Conservation (phyloP, 1,284 basidiomycete species). For the Ganoderma resinaceum region DNA sequence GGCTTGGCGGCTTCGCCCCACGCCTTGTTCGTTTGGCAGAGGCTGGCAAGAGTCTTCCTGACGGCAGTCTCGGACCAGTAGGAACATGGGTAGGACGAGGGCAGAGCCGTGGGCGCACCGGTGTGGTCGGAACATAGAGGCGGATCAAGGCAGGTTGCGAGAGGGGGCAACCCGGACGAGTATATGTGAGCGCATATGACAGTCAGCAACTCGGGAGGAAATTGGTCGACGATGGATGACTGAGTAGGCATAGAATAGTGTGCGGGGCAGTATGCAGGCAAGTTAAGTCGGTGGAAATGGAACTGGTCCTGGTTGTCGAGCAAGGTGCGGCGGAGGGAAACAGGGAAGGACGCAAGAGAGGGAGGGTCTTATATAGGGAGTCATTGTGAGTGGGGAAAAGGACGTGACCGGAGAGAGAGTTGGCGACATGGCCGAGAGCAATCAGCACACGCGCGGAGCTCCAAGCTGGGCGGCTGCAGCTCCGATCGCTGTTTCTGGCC, state of each 20-base stretch:
- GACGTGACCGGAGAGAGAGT: slow-evolving; percentile 21
- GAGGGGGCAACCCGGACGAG: slow-evolving; percentile 61
- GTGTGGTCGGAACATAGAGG: slow-evolving; percentile 52
- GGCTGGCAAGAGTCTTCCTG: slow-evolving; percentile 66
- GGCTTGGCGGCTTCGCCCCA: slow-evolving; percentile 83
- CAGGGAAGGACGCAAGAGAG: slow-evolving; percentile 6
- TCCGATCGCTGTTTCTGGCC: slow-evolving; percentile 14
- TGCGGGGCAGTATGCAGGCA: slow-evolving; percentile 2
- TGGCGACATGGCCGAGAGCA: slow-evolving; percentile 30
- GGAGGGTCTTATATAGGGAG: slow-evolving; percentile 28
- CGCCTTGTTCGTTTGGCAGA: slow-evolving; percentile 75
- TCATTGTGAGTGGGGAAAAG: slow-evolving; percentile 20
- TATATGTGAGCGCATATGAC: slow-evolving; percentile 75
- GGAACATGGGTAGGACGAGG: slow-evolving; percentile 71
- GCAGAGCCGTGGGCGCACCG: slow-evolving; percentile 64
- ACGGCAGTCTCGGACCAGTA: slow-evolving; percentile 71
- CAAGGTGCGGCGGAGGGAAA: slow-evolving; percentile 8
- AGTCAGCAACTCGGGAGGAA: slow-evolving; percentile 71
- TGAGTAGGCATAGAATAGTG: slow-evolving; percentile 27
- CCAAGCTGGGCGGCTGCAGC: slow-evolving; percentile 20
- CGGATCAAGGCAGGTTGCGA: slow-evolving; percentile 71
- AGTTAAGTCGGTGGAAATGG: neutral
- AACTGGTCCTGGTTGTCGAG: neutral
- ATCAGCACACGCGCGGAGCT: slow-evolving; percentile 19
- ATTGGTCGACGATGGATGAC: slow-evolving; percentile 33